These are phyloP conservation scores for Whalleya microplaca DNA, from an alignment of 2,329 filamentous ascomycete species.

Conservation along the genomic window DNA sequence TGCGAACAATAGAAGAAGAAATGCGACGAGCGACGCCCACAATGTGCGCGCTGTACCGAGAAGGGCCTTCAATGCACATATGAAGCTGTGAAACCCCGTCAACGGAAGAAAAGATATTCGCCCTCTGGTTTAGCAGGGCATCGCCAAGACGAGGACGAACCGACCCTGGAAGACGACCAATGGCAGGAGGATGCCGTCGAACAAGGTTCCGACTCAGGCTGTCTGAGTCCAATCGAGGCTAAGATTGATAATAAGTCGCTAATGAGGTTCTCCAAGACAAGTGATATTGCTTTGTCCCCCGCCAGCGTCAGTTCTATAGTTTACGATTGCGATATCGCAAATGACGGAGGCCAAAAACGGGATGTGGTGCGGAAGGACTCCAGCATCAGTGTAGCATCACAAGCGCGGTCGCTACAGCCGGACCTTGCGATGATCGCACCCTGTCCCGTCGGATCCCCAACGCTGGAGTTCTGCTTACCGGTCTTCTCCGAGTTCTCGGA, in stretches of 20 bases:
- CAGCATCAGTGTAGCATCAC: constrained; percentile 19
- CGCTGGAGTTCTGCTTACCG: constrained; percentile 56
- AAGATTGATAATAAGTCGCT: constrained; percentile 21
- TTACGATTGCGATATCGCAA: constrained; percentile 35
- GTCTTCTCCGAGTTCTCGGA: constrained; percentile 61
- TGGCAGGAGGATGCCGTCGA: constrained; percentile 27
- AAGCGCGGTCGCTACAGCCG: constrained; percentile 36
- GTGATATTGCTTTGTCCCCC: constrained; percentile 36
- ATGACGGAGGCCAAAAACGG: constrained; percentile 16
- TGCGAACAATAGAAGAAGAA: constrained; percentile 55
- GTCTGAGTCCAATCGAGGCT: constrained; percentile 26
- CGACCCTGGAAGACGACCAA: constrained; percentile 19
- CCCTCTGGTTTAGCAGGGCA: constrained; percentile 22
- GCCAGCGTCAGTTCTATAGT: constrained; percentile 32
- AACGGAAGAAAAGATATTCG: constrained; percentile 44
- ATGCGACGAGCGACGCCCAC: constrained; percentile 57
- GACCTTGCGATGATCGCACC: constrained; percentile 48
- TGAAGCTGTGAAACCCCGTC: constrained; percentile 50
- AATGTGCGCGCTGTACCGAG: constrained; percentile 55
- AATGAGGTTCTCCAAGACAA: constrained; percentile 19
- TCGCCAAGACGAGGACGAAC: constrained; percentile 12
- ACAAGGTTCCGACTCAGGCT: constrained; percentile 26
- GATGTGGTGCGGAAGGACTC: constrained; percentile 30
- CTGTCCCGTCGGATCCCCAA: constrained; percentile 43
- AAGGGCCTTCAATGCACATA: constrained; percentile 54